Evolutionary conservation across 805 yeast species (phyloP), one percentile per base, ranked within the genome.

Genomic region (Ogataea polymorpha): DNA sequence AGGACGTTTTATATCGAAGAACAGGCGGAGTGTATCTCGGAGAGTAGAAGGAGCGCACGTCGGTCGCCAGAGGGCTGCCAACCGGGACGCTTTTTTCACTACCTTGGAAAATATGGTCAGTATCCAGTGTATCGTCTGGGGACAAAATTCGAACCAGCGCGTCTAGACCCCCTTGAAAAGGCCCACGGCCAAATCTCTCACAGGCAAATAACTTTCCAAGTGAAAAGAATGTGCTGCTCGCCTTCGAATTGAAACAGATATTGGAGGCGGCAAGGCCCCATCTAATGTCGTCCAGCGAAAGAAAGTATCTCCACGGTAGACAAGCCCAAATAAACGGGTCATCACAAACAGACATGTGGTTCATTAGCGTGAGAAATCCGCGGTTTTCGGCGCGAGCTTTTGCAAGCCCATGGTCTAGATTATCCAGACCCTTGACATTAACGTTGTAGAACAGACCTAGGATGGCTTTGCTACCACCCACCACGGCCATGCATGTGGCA

Each of bases 181-280:
- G 96, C 0, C 98, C 97, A 17, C 73, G 78, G 1, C 98, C 98
- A 62, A 90, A 90, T 49, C 99, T 70, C 53, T 80, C 82, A 2
- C 96, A 86, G 1, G 91, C 77, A 45, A 91, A 66, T n/a, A 89
- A 82, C 63, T 90, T 90, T 2, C 99, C 99, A 45, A 88, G 63
- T 18, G 89, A 79, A 68, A 91, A 91, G 58, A 88, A 90, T 15
- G 56, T 70, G 7, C 79, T 62, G 2, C 74, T 59, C 3, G 70
- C 52, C 18, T 62, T 63, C 45, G 68, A 75, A 17, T 79, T 74
- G 63, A 93, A 91, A 59, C 98, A 91, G 28, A 91, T 77, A 59
- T 93, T 90, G 37, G 82, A 78, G 9, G 99, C 99, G 0, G 95
- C 99, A 41, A 93, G 70, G 5, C 96, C 90, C 98, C 98, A 91